phyloP scores from a whole-genome alignment of 2,329 filamentous ascomycete genomes.

The Aureobasidium sp. region DNA sequence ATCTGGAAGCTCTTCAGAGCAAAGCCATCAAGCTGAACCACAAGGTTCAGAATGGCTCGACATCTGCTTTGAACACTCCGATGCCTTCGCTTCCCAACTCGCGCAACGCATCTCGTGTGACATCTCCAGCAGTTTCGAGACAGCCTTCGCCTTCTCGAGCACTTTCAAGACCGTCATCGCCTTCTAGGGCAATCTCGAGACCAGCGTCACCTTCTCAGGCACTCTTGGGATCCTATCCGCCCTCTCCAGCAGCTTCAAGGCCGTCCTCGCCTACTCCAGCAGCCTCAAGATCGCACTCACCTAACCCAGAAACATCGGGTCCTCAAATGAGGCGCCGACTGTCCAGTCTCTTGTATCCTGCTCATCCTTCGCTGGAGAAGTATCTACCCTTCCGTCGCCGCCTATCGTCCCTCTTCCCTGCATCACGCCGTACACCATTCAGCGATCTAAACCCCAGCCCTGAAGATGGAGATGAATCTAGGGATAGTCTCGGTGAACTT shows the following conservation, averaged over 20 bases:
- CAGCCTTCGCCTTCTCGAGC: slow-evolving; percentile 28
- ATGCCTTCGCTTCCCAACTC: slow-evolving; percentile 34
- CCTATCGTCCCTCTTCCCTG: background rate
- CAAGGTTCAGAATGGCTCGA: slow-evolving; percentile 33
- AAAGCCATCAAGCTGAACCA: slow-evolving; percentile 53
- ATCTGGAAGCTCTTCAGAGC: slow-evolving; percentile 54
- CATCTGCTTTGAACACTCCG: slow-evolving; percentile 24
- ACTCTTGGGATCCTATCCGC: slow-evolving; percentile 20
- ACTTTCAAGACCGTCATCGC: slow-evolving; percentile 1
- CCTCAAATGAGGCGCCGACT: background rate
- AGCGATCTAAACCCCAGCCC: background rate
- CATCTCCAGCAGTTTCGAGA: slow-evolving; percentile 25
- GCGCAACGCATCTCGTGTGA: slow-evolving; percentile 35
- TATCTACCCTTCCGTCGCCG: background rate
- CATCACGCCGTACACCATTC: background rate
- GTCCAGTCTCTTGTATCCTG: background rate
- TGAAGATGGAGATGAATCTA: slow-evolving; percentile 1
- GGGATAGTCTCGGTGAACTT: background rate
- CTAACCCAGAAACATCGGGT: slow-evolving; percentile 23
- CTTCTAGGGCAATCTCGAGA: slow-evolving; percentile 24
- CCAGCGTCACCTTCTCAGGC: slow-evolving; percentile 28
- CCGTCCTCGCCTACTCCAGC: slow-evolving; percentile 19
- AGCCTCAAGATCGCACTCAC: slow-evolving; percentile 19
- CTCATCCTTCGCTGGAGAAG: background rate
- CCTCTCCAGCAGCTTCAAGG: slow-evolving; percentile 22